These are phyloP conservation scores for Trichosanthes cucumerina DNA, from an alignment of 306 rosid species.

Conservation along the genomic window DNA sequence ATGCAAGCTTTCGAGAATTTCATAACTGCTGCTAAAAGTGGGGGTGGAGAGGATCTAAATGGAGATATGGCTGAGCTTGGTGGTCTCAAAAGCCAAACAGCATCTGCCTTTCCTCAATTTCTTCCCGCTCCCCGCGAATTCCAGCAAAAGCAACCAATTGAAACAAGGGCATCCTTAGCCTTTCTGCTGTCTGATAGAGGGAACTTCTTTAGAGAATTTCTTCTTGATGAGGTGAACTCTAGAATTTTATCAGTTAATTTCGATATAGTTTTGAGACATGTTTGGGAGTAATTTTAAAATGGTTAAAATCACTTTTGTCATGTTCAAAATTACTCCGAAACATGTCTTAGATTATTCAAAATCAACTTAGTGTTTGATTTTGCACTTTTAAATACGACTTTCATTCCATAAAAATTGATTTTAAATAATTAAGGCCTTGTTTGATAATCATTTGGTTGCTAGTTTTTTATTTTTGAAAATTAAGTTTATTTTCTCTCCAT, in stretches of 20 bases:
- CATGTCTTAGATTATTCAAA: too few species aligned
- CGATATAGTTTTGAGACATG: too few species aligned
- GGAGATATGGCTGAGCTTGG: conserved; percentile 95
- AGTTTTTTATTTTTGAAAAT: too few species aligned
- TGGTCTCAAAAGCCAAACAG: conserved; percentile 31
- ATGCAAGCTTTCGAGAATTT: conserved; percentile 98
- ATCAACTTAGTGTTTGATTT: too few species aligned
- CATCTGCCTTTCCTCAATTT: conserved; percentile 38
- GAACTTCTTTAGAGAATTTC: conserved; percentile 90
- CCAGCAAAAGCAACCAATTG: conserved; percentile 49
- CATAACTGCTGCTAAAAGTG: conserved; percentile 97
- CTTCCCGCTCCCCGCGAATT: conserved; percentile 21
- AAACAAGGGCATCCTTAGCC: conserved; percentile 88
- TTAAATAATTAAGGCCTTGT: too few species aligned
- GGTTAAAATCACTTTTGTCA: too few species aligned
- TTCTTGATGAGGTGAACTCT: conserved; percentile 79
- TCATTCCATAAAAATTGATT: too few species aligned
- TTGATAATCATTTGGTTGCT: too few species aligned
- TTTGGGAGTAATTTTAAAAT: too few species aligned
- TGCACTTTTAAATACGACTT: too few species aligned
- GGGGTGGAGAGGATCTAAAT: conserved; percentile 77
- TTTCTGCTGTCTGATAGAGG: conserved; percentile 88
- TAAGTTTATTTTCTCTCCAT: too few species aligned
- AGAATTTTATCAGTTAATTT: not conserved
- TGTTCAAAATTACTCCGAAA: too few species aligned